Evolutionary conservation across 1,284 basidiomycete genomes (phyloP), one percentile per base, ranked within the genome.

Genomic region (Ceratobasidium sp.): DNA sequence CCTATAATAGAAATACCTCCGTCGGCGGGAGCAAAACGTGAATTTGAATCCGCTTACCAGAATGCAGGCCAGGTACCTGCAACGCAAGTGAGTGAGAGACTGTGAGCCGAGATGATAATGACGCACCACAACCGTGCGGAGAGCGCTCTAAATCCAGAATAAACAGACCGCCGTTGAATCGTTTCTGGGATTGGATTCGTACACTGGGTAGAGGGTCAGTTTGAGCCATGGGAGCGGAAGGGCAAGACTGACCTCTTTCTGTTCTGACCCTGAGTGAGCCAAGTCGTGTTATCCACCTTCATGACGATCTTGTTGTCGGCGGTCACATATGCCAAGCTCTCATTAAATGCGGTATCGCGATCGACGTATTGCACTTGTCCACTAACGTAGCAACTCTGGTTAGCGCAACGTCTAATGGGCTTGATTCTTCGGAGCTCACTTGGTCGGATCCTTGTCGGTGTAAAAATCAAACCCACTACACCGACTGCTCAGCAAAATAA

Each of bases 81-180:
- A 69, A 27, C 34, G 64, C 57, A 52, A 15, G 5, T 47, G 34
- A 55, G 69, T 25, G 13, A 45, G 40, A 27, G 20, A 17, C n/a
- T n/a, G n/a, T n/a, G n/a, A n/a, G n/a, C n/a, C n/a, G n/a, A n/a
- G n/a, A n/a, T n/a, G n/a, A n/a, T n/a, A n/a, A n/a, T 2, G 34
- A 70, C 82, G 52, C 76, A 88, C 87, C 87, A 75, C 88, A 91
- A 45, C 88, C 88, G 86, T 87, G 89, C 7, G 89, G 89, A 2
- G 87, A 87, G 73, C 78, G 82, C 68, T 87, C 86, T 40, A 89
- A 76, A 75, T 91, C 89, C 2, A 91, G 80, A 70, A 91, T 85
- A 75, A 90, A 90, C 5, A 90, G 78, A 13, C 88, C 88, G 4
- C 84, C 85, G 69, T 86, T 87, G 76, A 89, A 76, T 0, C 55